Conservation (phyloP, 805 yeast genomes). For the Kodamaea sagamina region DNA sequence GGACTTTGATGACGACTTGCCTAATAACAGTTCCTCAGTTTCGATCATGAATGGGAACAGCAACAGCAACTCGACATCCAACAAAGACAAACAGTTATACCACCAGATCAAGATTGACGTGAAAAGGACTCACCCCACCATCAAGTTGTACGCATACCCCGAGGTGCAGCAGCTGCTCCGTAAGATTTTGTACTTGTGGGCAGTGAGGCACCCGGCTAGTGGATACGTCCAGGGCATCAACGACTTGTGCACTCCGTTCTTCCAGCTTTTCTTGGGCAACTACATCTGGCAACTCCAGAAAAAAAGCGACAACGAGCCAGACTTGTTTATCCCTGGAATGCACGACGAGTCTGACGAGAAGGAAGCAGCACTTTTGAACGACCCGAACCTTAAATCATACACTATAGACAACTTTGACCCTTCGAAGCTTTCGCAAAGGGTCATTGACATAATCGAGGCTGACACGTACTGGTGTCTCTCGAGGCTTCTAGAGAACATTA, state of each 20-base stretch:
- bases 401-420: slow-evolving; percentile 65
- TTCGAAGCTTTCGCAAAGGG: slow-evolving; percentile 54
- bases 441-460: slow-evolving; percentile 77
- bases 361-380: slow-evolving; percentile 28
- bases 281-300: slow-evolving; percentile 52
- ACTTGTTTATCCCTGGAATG: slow-evolving; percentile 39
- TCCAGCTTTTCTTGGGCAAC: slow-evolving; percentile 75
- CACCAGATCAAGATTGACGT: slow-evolving; percentile 95
- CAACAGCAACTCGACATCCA: slow-evolving; percentile 34
- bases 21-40: slow-evolving; percentile 17
- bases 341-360: slow-evolving; percentile 28
- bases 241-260: slow-evolving; percentile 91
- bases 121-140: slow-evolving; percentile 88
- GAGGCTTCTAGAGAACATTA: slow-evolving; percentile 87
- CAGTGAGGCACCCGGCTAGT: slow-evolving; percentile 94
- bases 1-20: slow-evolving; percentile 33
- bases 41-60: slow-evolving; percentile 17
- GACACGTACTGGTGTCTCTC: slow-evolving; percentile 98
- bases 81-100: slow-evolving; percentile 75
- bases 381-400: slow-evolving; percentile 26
- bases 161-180: slow-evolving; percentile 79
- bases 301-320: slow-evolving; percentile 16
- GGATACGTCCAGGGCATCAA: slow-evolving; percentile 98
- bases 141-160: slow-evolving; percentile 66
- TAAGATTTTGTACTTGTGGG: slow-evolving; percentile 87